Evolutionary conservation across 2,329 filamentous ascomycete species (phyloP).

Genomic region (Tolypocladium album): DNA sequence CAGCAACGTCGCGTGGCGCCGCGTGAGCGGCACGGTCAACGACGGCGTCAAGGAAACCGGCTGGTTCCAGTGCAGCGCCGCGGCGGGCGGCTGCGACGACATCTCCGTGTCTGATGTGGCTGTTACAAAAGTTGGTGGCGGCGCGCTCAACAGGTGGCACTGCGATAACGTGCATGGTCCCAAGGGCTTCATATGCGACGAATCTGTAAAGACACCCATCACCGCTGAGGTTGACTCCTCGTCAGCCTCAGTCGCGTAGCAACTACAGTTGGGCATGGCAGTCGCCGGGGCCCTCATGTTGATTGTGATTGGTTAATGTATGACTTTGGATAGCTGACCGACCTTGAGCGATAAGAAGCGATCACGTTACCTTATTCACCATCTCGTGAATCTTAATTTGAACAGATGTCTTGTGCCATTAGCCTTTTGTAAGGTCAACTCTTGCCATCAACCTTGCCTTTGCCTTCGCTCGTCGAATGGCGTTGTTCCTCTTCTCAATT

Average conservation of each 20-base stretch:
- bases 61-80: constrained; percentile 20
- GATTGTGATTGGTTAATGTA: neutral
- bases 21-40: constrained; percentile 17
- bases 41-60: constrained; percentile 12
- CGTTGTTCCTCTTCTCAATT: neutral
- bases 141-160: constrained; percentile 11
- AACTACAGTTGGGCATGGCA: neutral
- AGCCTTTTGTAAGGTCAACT: neutral
- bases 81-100: constrained; percentile 19
- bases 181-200: constrained; percentile 13
- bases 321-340: neutral
- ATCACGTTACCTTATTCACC: neutral
- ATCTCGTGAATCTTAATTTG: too few species aligned
- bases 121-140: constrained; percentile 8
- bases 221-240: too few species aligned
- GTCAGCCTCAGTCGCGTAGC: neutral
- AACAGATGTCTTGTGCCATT: neutral
- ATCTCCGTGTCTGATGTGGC: constrained; percentile 14
- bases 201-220: too few species aligned
- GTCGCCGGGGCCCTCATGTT: neutral
- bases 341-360: neutral
- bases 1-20: constrained; percentile 14
- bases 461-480: neutral
- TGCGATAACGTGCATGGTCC: constrained; percentile 15
- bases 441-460: neutral